Evolutionary conservation across 2,329 filamentous ascomycete genomes (phyloP).

Genomic region (Alternaria conjuncta): DNA sequence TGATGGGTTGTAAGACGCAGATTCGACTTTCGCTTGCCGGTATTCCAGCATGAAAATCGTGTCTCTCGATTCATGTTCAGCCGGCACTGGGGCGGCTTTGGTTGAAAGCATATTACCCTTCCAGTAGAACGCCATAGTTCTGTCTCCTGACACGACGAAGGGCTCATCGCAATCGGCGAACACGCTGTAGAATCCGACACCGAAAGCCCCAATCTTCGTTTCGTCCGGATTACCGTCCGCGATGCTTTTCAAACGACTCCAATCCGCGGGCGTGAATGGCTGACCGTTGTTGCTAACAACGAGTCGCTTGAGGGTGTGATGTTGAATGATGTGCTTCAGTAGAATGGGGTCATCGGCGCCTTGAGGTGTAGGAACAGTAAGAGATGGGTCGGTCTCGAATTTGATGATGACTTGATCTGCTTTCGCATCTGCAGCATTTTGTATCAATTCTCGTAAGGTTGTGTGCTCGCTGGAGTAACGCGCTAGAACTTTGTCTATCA

Average conservation of each 20-base stretch:
- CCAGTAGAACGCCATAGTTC: conserved; percentile 99
- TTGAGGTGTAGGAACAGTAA: conserved; percentile 71
- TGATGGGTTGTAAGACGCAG: conserved; percentile 58
- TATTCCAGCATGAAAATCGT: conserved; percentile 97
- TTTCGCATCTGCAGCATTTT: conserved; percentile 97
- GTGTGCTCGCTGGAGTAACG: conserved; percentile 96
- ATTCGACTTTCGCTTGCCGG: conserved; percentile 71
- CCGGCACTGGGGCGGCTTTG: conserved; percentile 76
- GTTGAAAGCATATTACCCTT: conserved; percentile 98
- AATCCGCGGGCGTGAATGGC: conserved; percentile 87
- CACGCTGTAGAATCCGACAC: conserved; percentile 97
- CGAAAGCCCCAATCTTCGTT: conserved; percentile 98
- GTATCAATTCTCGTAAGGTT: conserved; percentile 87
- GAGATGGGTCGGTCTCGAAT: conserved; percentile 89
- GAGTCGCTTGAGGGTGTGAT: conserved; percentile 87
- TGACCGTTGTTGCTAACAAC: conserved; percentile 92
- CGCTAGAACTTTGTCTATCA: conserved; percentile 97
- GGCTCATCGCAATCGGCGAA: conserved; percentile 98
- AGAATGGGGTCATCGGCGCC: conserved; percentile 72
- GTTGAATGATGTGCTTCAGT: conserved; percentile 80
- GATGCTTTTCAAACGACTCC: conserved; percentile 91
- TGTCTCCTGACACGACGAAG: conserved; percentile 88
- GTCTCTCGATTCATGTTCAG: conserved; percentile 69
- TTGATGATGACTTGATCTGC: conserved; percentile 88
- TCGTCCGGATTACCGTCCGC: conserved; percentile 99